Evolutionary conservation across 1,284 basidiomycete genomes (phyloP), one percentile per base, ranked within the genome.

Genomic region (Melampsora larici-populina): DNA sequence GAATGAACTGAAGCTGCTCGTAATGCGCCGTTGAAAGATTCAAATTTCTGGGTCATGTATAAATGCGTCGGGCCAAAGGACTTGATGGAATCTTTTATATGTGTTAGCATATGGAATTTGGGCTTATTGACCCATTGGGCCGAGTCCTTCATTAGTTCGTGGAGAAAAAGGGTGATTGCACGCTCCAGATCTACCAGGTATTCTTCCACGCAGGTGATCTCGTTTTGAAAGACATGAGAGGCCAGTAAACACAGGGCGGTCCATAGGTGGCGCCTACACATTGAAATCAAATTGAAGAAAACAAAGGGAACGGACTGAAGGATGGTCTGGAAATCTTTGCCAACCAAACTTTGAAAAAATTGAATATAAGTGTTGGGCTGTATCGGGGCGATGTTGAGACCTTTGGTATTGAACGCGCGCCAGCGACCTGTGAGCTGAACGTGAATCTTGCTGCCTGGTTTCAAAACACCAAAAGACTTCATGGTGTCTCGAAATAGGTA

Each of bases 231-330:
- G 1, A 86, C 80, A 9, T 4, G 9, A 4, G 36, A 36, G 36
- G 4, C 9, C 9, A 36, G 36, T 4, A 36, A 9, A 36, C 36
- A 36, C 3, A 36, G 36, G 36, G 40, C 6, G 1, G 40, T 43
- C 40, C 40, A 43, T 1, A 43, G 40, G 1, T 79, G 79, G 62
- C 80, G 80, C n/a, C 80, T 79, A 0, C 81, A 72, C 0, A 31
- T 11, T 0, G 81, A 40, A 9, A 84, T 70, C 2, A 84, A 68
- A 31, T 82, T 84, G 65, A 85, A 80, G 0, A 86, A 74, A 0
- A 85, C 84, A 82, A 85, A 85, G 0, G 84, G 84, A 1, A 85
- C 84, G 21, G 82, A 81, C 65, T 86, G 86, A 3, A 82, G 81
- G 31, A 86, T 83, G 0, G 73, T 81, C 4, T 83, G 80, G 68